Conservation (phyloP, 208 protist species). For the Wallacemonas collosoma region DNA sequence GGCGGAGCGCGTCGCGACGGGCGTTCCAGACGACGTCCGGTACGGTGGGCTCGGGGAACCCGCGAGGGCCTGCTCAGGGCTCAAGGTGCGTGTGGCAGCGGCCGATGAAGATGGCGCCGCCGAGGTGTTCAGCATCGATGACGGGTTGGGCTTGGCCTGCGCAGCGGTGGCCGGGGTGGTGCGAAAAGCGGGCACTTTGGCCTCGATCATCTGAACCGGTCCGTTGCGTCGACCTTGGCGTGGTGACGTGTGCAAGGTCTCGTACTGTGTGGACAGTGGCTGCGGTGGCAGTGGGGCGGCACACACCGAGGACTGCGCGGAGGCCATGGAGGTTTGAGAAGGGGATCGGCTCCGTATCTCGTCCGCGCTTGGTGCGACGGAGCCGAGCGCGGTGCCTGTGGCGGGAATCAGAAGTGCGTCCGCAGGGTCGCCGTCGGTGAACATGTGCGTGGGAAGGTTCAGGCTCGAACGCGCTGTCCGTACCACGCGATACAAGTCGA, state of each 20-base stretch:
- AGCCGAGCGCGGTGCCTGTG: conserved; percentile 7
- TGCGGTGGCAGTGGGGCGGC: not conserved
- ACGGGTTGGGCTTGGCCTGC: not conserved
- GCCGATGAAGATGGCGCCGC: not conserved
- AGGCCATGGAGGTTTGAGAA: not conserved
- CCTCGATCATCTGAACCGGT: conserved; percentile 7
- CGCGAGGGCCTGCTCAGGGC: conserved; percentile 8
- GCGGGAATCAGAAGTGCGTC: conserved; percentile 22
- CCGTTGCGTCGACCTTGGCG: no score
- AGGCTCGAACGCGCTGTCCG: conserved; percentile 34
- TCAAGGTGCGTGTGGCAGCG: conserved; percentile 8
- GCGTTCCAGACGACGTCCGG: conserved; percentile 10
- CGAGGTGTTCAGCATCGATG: not conserved
- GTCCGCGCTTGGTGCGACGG: conserved; percentile 6
- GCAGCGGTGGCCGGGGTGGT: not conserved
- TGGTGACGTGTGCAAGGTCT: conserved; percentile 1
- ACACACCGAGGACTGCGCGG: not conserved
- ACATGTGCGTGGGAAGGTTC: conserved; percentile 51
- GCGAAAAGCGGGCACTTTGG: not conserved
- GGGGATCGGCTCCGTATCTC: not conserved
- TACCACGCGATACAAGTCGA: conserved; percentile 68
- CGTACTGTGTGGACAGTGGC: conserved; percentile 6
- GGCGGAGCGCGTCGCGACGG: conserved; percentile 26
- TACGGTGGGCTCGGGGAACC: conserved; percentile 16
- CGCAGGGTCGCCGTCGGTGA: conserved; percentile 47